Evolutionary conservation across 192 early-diverging fungal genomes (phyloP).

Genomic region (Coemansia sp.): DNA sequence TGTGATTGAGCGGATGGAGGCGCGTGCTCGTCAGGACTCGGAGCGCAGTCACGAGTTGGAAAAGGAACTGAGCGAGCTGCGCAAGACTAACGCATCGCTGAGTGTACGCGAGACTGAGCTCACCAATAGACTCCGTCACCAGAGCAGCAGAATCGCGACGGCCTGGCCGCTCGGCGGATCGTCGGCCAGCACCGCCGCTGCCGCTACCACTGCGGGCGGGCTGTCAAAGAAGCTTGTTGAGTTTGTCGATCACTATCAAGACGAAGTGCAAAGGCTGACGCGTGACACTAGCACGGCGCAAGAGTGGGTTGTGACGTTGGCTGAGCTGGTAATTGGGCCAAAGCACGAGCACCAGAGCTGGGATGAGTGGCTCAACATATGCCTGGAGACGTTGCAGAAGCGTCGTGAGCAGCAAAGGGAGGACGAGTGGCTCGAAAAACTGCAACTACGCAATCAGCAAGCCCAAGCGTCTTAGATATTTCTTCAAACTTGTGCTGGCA

Average conservation of each 20-base stretch:
- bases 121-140: slow-evolving; percentile 5
- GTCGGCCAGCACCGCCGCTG: not conserved
- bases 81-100: slow-evolving; percentile 19
- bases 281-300: slow-evolving; percentile 42
- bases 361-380: slow-evolving; percentile 50
- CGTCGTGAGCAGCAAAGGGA: slow-evolving; percentile 28
- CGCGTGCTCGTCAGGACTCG: slow-evolving; percentile 23
- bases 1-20: slow-evolving; percentile 43
- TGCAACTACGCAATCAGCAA: not conserved
- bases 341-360: slow-evolving; percentile 48
- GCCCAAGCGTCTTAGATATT: not conserved
- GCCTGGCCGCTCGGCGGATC: slow-evolving; percentile 1
- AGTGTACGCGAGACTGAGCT: slow-evolving; percentile 33
- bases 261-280: slow-evolving; percentile 29
- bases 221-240: slow-evolving; percentile 40
- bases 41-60: slow-evolving; percentile 28
- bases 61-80: slow-evolving; percentile 23
- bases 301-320: slow-evolving; percentile 50
- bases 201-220: not conserved
- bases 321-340: slow-evolving; percentile 45
- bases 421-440: slow-evolving; percentile 33
- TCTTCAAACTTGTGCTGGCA: not conserved
- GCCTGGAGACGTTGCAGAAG: slow-evolving; percentile 34
- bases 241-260: slow-evolving; percentile 43
- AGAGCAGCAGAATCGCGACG: not conserved